Evolutionary conservation across 1,139 yeast genomes (phyloP), one percentile per base, ranked within the genome.

Genomic region (Pichia sp.): DNA sequence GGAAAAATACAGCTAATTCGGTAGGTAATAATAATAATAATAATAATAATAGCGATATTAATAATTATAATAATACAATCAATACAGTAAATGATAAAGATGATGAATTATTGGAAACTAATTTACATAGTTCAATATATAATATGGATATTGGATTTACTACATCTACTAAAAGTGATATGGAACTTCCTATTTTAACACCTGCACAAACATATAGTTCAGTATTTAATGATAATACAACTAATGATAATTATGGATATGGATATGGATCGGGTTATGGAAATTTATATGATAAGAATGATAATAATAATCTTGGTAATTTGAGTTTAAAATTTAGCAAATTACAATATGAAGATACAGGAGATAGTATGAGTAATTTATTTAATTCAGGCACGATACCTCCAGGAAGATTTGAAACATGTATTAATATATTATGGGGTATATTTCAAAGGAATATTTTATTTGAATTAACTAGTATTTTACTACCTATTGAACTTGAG

Each of bases 401-500:
- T 10, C 30, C 44, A 26, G 52, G 56, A 3, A 50, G 56, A 26
- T 63, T 65, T 46, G 66, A 61, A 31, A 53, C 53, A 44, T 63
- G 71, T 46, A 62, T 73, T 6, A 66, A 72, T 7, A 58, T 69
- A 0, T 63, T 73, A 8, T 83, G 90, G 90, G 73, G 71, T 33
- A 66, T 68, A 37, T 83, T 81, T 59, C 77, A 76, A 53, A 66
- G 71, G 10, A 71, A 74, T 39, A 72, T 79, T 1, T 68, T 78
- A 46, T 81, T 80, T 46, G 79, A 81, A 57, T 66, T 82, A 38
- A 75, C 78, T 48, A 83, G 84, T 1, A 73, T 79, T 0, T 73
- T 83, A 49, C 58, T 80, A 38, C 88, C 89, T 0, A 58, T 83
- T 29, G 85, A 81, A 47, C 58, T 70, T 25, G 82, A 78, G 50